These are phyloP conservation scores for Lentinula lateritia DNA, from an alignment of 768 basidiomycete genomes.

Conservation along the genomic window DNA sequence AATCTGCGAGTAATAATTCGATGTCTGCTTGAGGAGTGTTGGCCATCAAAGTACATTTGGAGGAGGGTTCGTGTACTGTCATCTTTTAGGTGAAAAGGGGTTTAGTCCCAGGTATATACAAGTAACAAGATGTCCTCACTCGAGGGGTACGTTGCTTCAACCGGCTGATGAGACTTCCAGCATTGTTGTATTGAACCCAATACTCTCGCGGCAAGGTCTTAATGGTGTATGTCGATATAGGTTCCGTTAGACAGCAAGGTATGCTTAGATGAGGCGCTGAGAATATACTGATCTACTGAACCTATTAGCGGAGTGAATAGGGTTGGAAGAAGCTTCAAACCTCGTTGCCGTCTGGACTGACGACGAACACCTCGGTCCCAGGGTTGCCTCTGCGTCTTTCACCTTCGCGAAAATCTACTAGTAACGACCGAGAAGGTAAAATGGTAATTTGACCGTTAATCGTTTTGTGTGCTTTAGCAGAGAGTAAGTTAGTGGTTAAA, in stretches of 20 bases:
- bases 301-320: background rate
- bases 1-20: slow-evolving; percentile 29
- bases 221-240: slow-evolving; percentile 27
- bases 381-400: slow-evolving; percentile 40
- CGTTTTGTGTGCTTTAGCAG: slow-evolving; percentile 40
- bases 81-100: slow-evolving; percentile 24
- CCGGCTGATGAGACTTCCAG: slow-evolving; percentile 35
- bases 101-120: background rate
- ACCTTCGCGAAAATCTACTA: slow-evolving; percentile 54
- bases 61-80: slow-evolving; percentile 29
- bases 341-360: slow-evolving; percentile 32
- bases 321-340: slow-evolving; percentile 17
- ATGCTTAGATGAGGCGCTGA: slow-evolving; percentile 45
- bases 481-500: slow-evolving; percentile 30
- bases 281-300: slow-evolving; percentile 36
- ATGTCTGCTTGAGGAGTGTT: slow-evolving; percentile 44
- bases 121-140: slow-evolving; percentile 20
- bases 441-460: slow-evolving; percentile 42
- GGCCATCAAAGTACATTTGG: slow-evolving; percentile 47
- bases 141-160: slow-evolving; percentile 50
- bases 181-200: slow-evolving; percentile 43
- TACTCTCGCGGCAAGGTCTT: slow-evolving; percentile 33
- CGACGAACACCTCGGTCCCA: slow-evolving; percentile 40
- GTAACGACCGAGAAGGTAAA: slow-evolving; percentile 42
- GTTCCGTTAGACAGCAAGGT: slow-evolving; percentile 43